Base-by-base conservation (phyloP, 2,329 filamentous ascomycete genomes). In the Hymenotorrendiella dingleyae region DNA sequence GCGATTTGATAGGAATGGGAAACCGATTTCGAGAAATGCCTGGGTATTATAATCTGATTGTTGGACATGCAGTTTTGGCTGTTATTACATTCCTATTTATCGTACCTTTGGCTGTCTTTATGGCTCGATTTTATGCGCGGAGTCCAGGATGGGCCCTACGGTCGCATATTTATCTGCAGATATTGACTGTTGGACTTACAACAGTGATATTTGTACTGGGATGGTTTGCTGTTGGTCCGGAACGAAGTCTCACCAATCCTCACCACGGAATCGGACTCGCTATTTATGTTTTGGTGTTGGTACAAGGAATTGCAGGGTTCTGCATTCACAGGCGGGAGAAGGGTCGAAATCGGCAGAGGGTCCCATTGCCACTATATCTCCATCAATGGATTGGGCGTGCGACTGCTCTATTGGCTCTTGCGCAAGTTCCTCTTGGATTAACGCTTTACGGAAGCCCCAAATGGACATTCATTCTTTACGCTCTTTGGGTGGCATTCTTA, bases 381-480 rank as follows among this genome's bases (percentile, higher is more conserved):
- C 93, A 98, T 66, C 85, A 90, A 60, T 96, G 93, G 88, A 67
- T 86, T 14, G 93, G 93, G 14, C 74, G 90, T 44, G 68, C 77
- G 1, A 79, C 91, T 55, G 84, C 86, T 3, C 65, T 97, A 14
- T 70, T 98, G 4, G 93, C 87, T 0, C 81, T 97, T 52, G 76
- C 82, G 3, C 93, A 98, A 61, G 79, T 98, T 9, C 85, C 93
- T 0, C 72, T 98, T 1, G 93, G 93, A 0, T 71, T 98, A 35
- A 90, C 90, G 0, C 72, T 98, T 1, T 98, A 96, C 58, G 93
- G 93, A 5, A 95, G 90, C 22, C 91, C 93, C 4, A 80, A 84
- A 57, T 78, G 76, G 27, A 73, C 90, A 3, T 98, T 97, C 62
- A 80, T 98, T 40, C 70, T 97, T 3, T 98, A 85, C 58, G 76